A percentile compares a stretch with the other conserved stretches of the same genome.
These are phyloP conservation scores for Colletotrichum sojae DNA, from an alignment of 2,329 filamentous ascomycete species.

Conservation along the genomic window DNA sequence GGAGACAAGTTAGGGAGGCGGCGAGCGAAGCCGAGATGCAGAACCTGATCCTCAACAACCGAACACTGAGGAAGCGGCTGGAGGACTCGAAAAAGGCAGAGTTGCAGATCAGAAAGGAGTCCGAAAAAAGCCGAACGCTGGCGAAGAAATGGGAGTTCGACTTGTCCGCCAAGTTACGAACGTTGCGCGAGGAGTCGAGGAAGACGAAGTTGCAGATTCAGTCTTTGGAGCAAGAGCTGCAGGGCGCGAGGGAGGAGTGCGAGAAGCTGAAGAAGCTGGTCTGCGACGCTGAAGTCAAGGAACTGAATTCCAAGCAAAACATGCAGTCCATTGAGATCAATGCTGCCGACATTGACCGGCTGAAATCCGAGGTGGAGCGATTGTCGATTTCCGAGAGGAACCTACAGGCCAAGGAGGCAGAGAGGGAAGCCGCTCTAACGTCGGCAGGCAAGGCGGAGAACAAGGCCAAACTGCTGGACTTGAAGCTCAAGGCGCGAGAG, in stretches of 20 bases:
- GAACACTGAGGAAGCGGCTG: conserved; percentile 79
- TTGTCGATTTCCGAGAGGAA: conserved; percentile 74
- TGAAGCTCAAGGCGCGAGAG: conserved; percentile 69
- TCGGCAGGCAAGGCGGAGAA: conserved; percentile 71
- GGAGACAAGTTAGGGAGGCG: conserved; percentile 81
- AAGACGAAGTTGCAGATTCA: conserved; percentile 72
- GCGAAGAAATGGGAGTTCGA: conserved; percentile 85
- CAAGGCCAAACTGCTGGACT: conserved; percentile 70
- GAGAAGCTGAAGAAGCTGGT: conserved; percentile 77
- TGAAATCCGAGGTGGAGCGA: conserved; percentile 71
- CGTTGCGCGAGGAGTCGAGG: conserved; percentile 79
- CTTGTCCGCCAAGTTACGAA: conserved; percentile 75
- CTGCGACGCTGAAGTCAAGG: conserved; percentile 77
- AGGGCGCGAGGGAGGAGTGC: conserved; percentile 70
- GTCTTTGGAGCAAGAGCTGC: conserved; percentile 70
- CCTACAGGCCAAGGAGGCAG: conserved; percentile 74
- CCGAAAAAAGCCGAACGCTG: conserved; percentile 78
- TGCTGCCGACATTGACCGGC: conserved; percentile 70
- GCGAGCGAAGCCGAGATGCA: conserved; percentile 87
- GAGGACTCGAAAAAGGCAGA: conserved; percentile 81
- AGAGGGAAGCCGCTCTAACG: conserved; percentile 70
- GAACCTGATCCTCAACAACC: conserved; percentile 83
- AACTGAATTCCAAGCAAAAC: conserved; percentile 74
- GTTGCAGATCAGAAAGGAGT: conserved; percentile 79
- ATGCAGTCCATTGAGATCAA: conserved; percentile 74